Evolutionary conservation across 1,284 basidiomycete species (phyloP).

Genomic region (Acaromyces ingoldii): DNA sequence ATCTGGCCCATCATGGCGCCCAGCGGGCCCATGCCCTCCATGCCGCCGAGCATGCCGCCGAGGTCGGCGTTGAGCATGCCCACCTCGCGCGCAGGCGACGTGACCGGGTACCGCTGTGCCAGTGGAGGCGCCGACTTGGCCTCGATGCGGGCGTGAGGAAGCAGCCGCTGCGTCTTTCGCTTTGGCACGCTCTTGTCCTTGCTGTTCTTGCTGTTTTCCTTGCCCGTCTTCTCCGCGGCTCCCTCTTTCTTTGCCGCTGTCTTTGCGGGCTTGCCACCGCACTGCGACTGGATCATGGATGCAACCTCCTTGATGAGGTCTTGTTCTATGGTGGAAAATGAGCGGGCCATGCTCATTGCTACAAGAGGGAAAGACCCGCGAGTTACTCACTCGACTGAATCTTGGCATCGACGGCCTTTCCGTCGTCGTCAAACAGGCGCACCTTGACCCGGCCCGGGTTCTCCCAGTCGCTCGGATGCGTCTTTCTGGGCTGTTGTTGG

Average conservation of each 20-base stretch:
- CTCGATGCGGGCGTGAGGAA: slow-evolving; percentile 1
- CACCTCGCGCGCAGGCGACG: slow-evolving; percentile 39
- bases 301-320: slow-evolving; percentile 57
- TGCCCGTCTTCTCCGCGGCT: neutral
- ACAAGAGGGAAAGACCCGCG: neutral
- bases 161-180: neutral
- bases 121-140: slow-evolving; percentile 14
- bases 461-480: slow-evolving; percentile 91
- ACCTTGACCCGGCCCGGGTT: slow-evolving; percentile 77
- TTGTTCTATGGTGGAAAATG: slow-evolving; percentile 61
- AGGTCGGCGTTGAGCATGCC: slow-evolving; percentile 46
- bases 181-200: neutral
- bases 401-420: slow-evolving; percentile 64
- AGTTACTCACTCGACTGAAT: slow-evolving; percentile 57
- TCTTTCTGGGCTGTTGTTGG: slow-evolving; percentile 63
- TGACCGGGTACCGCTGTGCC: slow-evolving; percentile 32
- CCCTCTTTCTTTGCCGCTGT: neutral
- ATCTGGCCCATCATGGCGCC: slow-evolving; percentile 45
- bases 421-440: slow-evolving; percentile 73
- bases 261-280: slow-evolving; percentile 36
- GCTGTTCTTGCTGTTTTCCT: neutral
- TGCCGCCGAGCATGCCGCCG: slow-evolving; percentile 40
- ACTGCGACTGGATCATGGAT: slow-evolving; percentile 29
- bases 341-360: neutral
- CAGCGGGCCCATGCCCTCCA: slow-evolving; percentile 32